Percentiles rank a stretch among this genome's conserved stretches.
Conservation (phyloP, 2,329 filamentous ascomycete genomes). For the Penicillium sp. region DNA sequence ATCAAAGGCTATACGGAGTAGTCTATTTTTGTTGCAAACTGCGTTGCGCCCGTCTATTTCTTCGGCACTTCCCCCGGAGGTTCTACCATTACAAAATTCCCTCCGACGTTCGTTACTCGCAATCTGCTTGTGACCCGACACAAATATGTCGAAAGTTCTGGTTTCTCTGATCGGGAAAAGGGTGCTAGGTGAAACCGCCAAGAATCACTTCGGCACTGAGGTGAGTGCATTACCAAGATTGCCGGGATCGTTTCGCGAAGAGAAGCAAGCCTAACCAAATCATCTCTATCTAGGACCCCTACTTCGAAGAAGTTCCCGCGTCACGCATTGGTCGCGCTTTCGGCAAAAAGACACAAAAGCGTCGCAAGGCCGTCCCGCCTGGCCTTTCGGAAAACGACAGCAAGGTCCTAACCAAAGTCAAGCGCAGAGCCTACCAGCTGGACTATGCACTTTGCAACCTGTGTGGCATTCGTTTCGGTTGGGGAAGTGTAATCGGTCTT, state of each 20-base stretch:
- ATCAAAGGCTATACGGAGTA: slow-evolving; percentile 15
- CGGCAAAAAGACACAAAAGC: slow-evolving; percentile 70
- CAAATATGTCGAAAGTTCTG: slow-evolving; percentile 29
- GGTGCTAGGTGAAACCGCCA: slow-evolving; percentile 38
- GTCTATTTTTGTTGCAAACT: slow-evolving; percentile 8
- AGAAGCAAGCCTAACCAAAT: background rate
- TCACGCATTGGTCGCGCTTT: slow-evolving; percentile 64
- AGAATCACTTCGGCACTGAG: slow-evolving; percentile 43
- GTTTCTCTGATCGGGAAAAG: slow-evolving; percentile 33
- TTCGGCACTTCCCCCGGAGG: background rate
- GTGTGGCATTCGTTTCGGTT: slow-evolving; percentile 79
- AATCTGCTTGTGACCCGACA: background rate
- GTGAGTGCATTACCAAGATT: slow-evolving; percentile 25
- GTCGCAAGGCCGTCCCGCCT: slow-evolving; percentile 76
- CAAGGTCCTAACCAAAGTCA: slow-evolving; percentile 77
- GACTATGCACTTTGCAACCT: slow-evolving; percentile 81
- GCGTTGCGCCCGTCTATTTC: slow-evolving; percentile 6
- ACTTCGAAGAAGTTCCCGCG: slow-evolving; percentile 77
- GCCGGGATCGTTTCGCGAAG: background rate
- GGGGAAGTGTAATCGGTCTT: slow-evolving; percentile 79
- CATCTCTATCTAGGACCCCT: slow-evolving; percentile 66
- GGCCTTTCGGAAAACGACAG: slow-evolving; percentile 81
- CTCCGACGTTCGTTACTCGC: background rate
- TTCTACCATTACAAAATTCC: background rate
- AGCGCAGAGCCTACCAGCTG: slow-evolving; percentile 76